These are phyloP conservation scores for Neurospora sp. DNA, from an alignment of 495 filamentous ascomycete genomes.

Conservation along the genomic window DNA sequence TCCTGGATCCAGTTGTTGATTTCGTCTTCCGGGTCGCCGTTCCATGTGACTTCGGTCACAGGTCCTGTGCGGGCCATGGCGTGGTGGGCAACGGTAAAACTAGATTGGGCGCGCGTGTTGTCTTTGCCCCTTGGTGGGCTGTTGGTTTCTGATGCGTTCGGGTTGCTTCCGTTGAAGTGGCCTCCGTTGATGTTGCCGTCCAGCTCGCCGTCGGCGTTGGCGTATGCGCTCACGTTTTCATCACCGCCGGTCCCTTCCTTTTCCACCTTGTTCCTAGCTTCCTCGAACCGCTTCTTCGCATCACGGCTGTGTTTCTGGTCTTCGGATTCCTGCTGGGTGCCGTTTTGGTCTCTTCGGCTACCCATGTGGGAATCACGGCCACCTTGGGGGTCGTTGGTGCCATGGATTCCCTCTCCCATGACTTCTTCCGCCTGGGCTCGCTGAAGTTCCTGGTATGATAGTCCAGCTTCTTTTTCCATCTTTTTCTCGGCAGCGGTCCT, in stretches of 20 bases:
- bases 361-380: constrained; percentile 34
- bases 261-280: not conserved
- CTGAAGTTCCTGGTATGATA: constrained; percentile 78
- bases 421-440: constrained; percentile 76
- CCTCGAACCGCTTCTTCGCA: constrained; percentile 10
- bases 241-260: not conserved
- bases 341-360: constrained; percentile 29
- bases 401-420: constrained; percentile 66
- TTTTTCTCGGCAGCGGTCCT: constrained; percentile 56
- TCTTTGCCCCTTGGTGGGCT: constrained; percentile 18
- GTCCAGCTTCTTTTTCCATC: constrained; percentile 66
- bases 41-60: constrained; percentile 62
- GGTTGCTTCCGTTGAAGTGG: constrained; percentile 31
- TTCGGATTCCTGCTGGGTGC: not conserved
- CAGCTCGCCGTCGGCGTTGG: constrained; percentile 8
- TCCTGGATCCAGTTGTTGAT: constrained; percentile 86
- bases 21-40: constrained; percentile 57
- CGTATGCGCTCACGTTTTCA: not conserved
- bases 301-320: constrained; percentile 19
- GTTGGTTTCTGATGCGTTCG: not conserved
- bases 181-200: constrained; percentile 50
- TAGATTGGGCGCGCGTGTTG: not conserved
- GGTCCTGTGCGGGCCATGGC: constrained; percentile 65
- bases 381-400: constrained; percentile 34
- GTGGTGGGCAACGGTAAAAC: constrained; percentile 63